Evolutionary conservation across 805 yeast genomes (phyloP).

Genomic region (Metschnikowia cerradonensis): DNA sequence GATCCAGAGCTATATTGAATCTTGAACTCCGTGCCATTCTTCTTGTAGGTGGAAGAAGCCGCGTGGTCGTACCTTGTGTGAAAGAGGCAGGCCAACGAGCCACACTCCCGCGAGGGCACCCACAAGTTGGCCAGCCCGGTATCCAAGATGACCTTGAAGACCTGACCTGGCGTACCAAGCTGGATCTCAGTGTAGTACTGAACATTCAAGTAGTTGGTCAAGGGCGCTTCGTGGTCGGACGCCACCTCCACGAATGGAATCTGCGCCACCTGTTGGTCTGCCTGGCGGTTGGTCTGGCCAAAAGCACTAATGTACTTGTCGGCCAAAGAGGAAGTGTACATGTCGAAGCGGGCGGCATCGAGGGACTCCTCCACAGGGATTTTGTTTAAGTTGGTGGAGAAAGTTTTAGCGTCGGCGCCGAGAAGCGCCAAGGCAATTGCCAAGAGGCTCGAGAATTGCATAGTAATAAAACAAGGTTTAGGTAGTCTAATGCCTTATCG

Average conservation of each 20-base stretch:
- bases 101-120: constrained; percentile 89
- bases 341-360: constrained; percentile 45
- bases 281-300: constrained; percentile 26
- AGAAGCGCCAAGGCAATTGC: constrained; percentile 40
- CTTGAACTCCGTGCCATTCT: constrained; percentile 80
- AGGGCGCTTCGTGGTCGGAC: constrained; percentile 63
- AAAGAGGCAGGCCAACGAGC: constrained; percentile 91
- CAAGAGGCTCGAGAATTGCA: constrained; percentile 38
- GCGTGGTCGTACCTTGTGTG: constrained; percentile 88
- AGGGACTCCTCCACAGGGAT: constrained; percentile 54
- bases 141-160: constrained; percentile 89
- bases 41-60: constrained; percentile 75
- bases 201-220: constrained; percentile 91
- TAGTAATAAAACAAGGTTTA: constrained; percentile 7
- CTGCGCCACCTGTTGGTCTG: constrained; percentile 19
- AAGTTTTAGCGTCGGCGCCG: constrained; percentile 46
- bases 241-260: constrained; percentile 16
- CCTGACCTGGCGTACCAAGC: constrained; percentile 90
- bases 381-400: constrained; percentile 56
- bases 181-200: constrained; percentile 92
- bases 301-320: constrained; percentile 55
- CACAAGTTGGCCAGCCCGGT: constrained; percentile 97
- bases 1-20: constrained; percentile 93
- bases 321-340: constrained; percentile 56
- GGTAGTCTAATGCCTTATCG: neutral